Percentiles rank a stretch among this genome's conserved stretches.
These are phyloP conservation scores for Boechera divaricarpa DNA, from an alignment of 345 rosid genomes.

Conservation along the genomic window DNA sequence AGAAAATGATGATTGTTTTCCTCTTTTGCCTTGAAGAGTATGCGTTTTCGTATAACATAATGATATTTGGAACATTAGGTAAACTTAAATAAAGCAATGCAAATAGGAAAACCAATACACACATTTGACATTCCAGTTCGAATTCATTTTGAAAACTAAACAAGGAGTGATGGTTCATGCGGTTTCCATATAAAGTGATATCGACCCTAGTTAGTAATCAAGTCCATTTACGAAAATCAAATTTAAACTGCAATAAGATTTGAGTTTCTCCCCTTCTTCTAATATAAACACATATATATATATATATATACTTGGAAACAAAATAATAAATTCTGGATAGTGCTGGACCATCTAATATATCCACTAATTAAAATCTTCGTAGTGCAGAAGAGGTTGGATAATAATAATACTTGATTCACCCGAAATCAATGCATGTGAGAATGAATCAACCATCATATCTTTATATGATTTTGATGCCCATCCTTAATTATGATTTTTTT, in stretches of 20 bases:
- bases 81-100: not conserved
- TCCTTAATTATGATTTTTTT: not conserved
- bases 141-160: not conserved
- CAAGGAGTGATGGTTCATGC: not conserved
- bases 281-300: not conserved
- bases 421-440: constrained; percentile 42
- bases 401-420: constrained; percentile 25
- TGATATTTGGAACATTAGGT: not conserved
- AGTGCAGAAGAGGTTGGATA: constrained; percentile 33
- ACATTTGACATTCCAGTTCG: not conserved
- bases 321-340: not conserved
- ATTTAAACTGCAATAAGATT: not conserved
- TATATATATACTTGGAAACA: not conserved
- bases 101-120: not conserved
- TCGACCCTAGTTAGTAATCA: too few relatives aligned
- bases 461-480: constrained; percentile 28
- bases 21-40: not conserved
- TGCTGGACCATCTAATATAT: constrained; percentile 10
- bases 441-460: constrained; percentile 31
- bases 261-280: not conserved
- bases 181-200: too few relatives aligned
- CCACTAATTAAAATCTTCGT: not conserved
- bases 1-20: constrained; percentile 16
- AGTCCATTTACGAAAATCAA: too few relatives aligned
- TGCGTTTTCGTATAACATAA: constrained; percentile 9